Conservation (phyloP, 352 stramenopile genomes). For the Globisporangium paddicum region DNA sequence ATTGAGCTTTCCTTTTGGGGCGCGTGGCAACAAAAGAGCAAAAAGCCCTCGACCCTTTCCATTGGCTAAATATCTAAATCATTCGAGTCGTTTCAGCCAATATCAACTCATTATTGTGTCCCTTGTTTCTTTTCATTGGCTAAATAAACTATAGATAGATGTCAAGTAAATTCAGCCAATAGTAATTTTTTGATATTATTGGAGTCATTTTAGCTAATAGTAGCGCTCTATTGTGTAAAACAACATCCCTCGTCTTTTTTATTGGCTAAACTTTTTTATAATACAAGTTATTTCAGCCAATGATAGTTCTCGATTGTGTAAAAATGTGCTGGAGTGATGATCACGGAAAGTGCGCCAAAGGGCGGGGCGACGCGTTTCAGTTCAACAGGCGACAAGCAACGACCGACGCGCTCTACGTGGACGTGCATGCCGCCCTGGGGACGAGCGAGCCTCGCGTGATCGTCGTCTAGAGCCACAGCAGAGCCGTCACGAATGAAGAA, state of each 20-base stretch:
- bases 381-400: neutral
- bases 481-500: conserved; percentile 15
- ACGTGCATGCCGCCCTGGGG: too few relatives aligned
- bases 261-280: neutral
- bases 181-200: too few relatives aligned
- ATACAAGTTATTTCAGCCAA: neutral
- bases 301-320: neutral
- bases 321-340: conserved; percentile 1
- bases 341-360: neutral
- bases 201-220: too few relatives aligned
- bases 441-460: too few relatives aligned
- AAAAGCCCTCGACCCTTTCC: neutral
- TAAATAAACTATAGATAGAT: too few relatives aligned
- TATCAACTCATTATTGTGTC: too few relatives aligned
- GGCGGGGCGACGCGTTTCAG: neutral
- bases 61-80: neutral
- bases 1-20: neutral
- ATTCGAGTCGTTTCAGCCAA: too few relatives aligned
- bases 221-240: too few relatives aligned
- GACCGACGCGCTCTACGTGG: neutral
- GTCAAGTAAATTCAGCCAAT: too few relatives aligned
- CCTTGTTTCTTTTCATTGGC: too few relatives aligned
- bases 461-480: too few relatives aligned
- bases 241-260: neutral
- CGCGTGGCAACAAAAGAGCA: neutral